Percentiles rank a stretch among this genome's conserved stretches.
phyloP scores from a whole-genome alignment of 73 alveolate species.

The Tetrahymena elliotti region DNA sequence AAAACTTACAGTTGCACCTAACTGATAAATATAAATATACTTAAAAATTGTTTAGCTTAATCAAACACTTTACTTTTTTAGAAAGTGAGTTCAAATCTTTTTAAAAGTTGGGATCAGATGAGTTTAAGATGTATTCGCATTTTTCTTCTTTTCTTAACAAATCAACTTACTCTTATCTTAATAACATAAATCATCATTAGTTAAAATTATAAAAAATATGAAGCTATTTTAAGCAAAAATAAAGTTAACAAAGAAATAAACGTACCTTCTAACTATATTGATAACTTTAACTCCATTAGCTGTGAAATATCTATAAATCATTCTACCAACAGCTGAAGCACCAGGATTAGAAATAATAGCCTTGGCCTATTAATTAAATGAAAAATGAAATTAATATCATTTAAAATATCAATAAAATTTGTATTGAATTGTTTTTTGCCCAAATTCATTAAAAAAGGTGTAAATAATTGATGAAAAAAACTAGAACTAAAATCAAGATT shows the following conservation, averaged over 20 bases:
- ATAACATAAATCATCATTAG: background rate
- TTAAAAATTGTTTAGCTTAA: background rate
- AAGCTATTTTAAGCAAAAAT: background rate
- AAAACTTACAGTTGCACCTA: constrained; percentile 51
- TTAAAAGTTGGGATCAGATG: constrained; percentile 37
- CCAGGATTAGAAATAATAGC: constrained; percentile 70
- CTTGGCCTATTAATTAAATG: background rate
- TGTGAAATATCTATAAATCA: constrained; percentile 43
- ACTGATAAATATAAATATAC: background rate
- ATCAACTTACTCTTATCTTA: constrained; percentile 35
- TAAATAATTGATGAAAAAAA: too few species aligned
- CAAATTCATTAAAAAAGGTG: background rate
- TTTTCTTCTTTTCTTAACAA: constrained; percentile 39
- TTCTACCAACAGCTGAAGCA: constrained; percentile 65
- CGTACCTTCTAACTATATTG: constrained; percentile 54
- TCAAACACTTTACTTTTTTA: constrained; percentile 8
- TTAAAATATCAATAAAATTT: background rate
- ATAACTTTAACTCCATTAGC: constrained; percentile 48
- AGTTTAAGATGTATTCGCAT: constrained; percentile 50
- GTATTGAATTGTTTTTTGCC: background rate
- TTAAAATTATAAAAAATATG: too few species aligned
- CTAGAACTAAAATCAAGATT: background rate
- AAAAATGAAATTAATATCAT: background rate
- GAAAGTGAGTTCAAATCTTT: constrained; percentile 45
- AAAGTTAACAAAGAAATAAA: too few species aligned